Evolutionary conservation across 768 basidiomycete species (phyloP), one percentile per base, ranked within the genome.

Genomic region (Termitomyces sp.): DNA sequence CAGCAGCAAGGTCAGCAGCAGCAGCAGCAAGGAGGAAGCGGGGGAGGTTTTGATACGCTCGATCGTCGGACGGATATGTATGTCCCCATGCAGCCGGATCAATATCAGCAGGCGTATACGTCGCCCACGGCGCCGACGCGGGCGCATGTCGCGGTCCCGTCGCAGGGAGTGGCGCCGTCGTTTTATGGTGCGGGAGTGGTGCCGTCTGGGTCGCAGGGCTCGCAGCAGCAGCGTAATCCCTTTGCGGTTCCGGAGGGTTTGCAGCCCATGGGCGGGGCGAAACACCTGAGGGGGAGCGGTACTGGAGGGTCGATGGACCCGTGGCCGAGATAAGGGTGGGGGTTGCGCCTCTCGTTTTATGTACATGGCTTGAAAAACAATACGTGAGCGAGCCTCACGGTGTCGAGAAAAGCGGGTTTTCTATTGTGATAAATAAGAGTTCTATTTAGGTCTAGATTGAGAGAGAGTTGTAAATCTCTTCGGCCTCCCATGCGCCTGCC

Each of bases 401-500:
- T 57, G 50, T 62, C 60, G 45, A 60, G 33, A 36, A 36, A 16
- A 0, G 13, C 14, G 13, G 13, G 4, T 36, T 36, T 11, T 36
- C 4, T 36, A 32, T 35, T 35, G 33, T 36, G 44, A 54, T 60
- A 38, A 45, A 16, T 13, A 24, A 24, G 22, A 30, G 30, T 20
- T 52, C 51, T 40, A 36, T 52, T 22, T 60, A 60, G 35, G 36
- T 52, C 57, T 60, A 56, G 22, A 57, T 63, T 62, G 71, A 76
- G 20, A 83, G 70, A 28, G 68, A 71, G 41, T 67, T 68, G 65
- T 93, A 90, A 45, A 83, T 79, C 71, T 96, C 92, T 70, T 98
- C 96, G 47, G 94, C 86, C 69, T 98, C 93, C 96, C 96, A 98
- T 45, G 94, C 95, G 38, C 92, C 94, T 7, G 83, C 83, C 96